Base-by-base conservation (phyloP, 257 asterid species). In the Orobanche coerulescens region DNA sequence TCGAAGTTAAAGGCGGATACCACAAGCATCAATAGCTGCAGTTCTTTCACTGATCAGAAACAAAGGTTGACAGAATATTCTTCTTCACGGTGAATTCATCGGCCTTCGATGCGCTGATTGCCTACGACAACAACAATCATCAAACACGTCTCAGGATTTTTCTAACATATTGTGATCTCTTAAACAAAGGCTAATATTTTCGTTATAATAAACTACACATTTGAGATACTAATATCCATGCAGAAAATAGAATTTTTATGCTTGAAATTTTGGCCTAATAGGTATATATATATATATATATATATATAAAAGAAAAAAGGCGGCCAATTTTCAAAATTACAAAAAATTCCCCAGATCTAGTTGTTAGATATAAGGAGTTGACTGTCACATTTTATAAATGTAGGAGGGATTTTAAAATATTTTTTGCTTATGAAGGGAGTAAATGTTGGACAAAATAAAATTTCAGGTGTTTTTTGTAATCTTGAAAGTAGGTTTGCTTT, bases 11-110 rank as follows among this genome's bases (percentile, higher is more conserved):
- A 59, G 25, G 15, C 48, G 6, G 65, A 61, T 40, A 22, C 43
- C 72, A 24, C 26, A 58, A 25, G 37, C 22, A 46, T 66, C 54
- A 19, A 33, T 48, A 18, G 61, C 62, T 28, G 52, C 42, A 11
- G 34, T 62, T 58, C 26, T 47, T 62, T 73, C 75, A 62, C 62
- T 59, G 78, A 61, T 68, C 79, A 61, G 71, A 76, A 61, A 73
- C 79, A 65, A 85, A 91, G 40, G 85, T 70, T 9, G 81, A 74
- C 18, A 91, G 74, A 58, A 91, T 87, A 62, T 91, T 91, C 94
- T 82, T 91, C 90, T 91, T 91, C 71, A 91, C 73, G 25, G 81
- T 70, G 75, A 91, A 85, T 64, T 91, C 97, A 48, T 91, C 97
- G 8, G 85, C 89, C 85, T 91, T 91, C 0, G 82, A 55, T 49